Conservation (phyloP, 495 filamentous ascomycete species). For the Lepidopterella palustris region DNA sequence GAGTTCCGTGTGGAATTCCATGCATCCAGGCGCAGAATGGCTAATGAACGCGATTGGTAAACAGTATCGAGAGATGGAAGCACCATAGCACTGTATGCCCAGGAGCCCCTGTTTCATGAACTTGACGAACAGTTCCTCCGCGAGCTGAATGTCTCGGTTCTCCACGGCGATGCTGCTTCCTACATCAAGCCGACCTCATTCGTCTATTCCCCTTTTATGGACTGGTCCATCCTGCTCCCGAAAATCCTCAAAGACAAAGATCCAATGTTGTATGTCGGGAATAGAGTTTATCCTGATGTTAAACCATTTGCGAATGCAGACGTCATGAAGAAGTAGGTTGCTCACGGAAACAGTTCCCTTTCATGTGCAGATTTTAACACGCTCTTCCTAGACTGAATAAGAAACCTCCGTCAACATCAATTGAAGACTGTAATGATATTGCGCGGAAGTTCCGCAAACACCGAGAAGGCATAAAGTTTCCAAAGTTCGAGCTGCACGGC, state of each 20-base stretch:
- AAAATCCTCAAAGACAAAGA: constrained; percentile 12
- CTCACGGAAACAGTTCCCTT: too few species aligned
- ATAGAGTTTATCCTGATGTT: constrained; percentile 12
- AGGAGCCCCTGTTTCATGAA: constrained; percentile 22
- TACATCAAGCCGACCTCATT: constrained; percentile 10
- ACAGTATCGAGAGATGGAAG: background rate
- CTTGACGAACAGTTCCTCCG: constrained; percentile 17
- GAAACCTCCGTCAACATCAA: too few species aligned
- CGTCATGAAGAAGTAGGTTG: too few species aligned
- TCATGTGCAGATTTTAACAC: too few species aligned
- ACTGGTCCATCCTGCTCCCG: constrained; percentile 20
- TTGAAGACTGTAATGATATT: background rate
- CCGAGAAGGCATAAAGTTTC: too few species aligned
- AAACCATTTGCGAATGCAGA: background rate
- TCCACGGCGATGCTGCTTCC: background rate
- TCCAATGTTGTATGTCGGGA: constrained; percentile 23
- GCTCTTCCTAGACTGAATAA: too few species aligned
- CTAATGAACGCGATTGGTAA: background rate
- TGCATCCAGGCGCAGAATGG: background rate
- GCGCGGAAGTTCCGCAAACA: background rate
- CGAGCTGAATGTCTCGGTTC: constrained; percentile 6
- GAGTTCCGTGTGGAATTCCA: background rate
- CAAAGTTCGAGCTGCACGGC: too few species aligned
- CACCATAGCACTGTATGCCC: constrained; percentile 8
- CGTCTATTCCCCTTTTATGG: constrained; percentile 24